phyloP scores from a whole-genome alignment of 2,329 filamentous ascomycete genomes.

The Ceratocystiopsis brevicomis region DNA sequence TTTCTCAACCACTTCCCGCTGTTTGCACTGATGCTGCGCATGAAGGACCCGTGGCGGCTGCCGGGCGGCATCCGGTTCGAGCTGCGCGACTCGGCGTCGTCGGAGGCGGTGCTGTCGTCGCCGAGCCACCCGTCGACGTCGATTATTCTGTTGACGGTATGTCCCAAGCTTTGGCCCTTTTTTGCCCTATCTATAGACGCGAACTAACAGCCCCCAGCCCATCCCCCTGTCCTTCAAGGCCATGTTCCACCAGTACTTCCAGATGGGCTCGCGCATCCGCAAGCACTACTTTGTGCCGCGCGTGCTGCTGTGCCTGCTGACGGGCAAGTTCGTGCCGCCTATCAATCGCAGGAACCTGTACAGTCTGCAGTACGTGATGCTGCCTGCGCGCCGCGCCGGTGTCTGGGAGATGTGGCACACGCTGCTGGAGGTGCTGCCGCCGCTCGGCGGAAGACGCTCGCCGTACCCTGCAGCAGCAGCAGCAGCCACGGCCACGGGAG shows the following conservation, averaged over 20 bases:
- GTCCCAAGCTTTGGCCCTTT: background rate
- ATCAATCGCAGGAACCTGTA: constrained; percentile 91
- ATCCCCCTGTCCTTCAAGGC: constrained; percentile 77
- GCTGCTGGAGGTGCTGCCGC: constrained; percentile 32
- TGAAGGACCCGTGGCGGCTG: constrained; percentile 80
- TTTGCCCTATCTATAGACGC: too few species aligned
- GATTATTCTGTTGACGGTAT: constrained; percentile 69
- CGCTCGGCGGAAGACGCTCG: constrained; percentile 1
- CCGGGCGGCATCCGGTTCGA: constrained; percentile 90
- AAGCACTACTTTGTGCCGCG: constrained; percentile 87
- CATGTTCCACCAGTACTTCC: constrained; percentile 96
- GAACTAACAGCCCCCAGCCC: constrained; percentile 49
- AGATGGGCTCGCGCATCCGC: constrained; percentile 75
- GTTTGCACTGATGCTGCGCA: constrained; percentile 85
- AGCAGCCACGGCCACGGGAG: too few species aligned
- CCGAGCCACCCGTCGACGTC: constrained; percentile 44
- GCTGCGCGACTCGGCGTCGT: constrained; percentile 41
- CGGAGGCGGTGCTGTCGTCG: constrained; percentile 16
- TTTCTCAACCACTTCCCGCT: constrained; percentile 95
- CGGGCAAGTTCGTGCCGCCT: constrained; percentile 82
- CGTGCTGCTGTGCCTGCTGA: constrained; percentile 73
- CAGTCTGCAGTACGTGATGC: constrained; percentile 93
- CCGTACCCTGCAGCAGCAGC: too few species aligned
- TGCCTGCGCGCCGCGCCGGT: constrained; percentile 62
- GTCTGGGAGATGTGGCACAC: constrained; percentile 74